Conservation (phyloP, 176 grass and related monocot species). For the Carex kokanica region DNA sequence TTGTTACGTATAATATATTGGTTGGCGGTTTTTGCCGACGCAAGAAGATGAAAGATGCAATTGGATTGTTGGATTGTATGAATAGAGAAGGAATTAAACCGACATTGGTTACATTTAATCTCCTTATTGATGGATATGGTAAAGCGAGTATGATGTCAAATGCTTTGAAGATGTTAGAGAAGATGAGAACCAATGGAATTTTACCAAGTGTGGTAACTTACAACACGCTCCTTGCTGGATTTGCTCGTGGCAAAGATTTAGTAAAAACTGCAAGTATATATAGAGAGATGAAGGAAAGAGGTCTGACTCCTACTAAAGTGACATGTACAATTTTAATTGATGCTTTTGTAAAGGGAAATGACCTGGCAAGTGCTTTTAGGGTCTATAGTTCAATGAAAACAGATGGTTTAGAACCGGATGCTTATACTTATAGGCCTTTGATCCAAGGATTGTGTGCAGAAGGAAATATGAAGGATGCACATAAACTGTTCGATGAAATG, state of each 20-base stretch:
- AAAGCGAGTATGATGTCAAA: conserved; percentile 54
- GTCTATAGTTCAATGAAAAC: conserved; percentile 49
- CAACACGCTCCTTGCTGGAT: conserved; percentile 45
- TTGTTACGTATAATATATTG: conserved; percentile 54
- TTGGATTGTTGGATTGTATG: conserved; percentile 41
- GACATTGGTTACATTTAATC: conserved; percentile 58
- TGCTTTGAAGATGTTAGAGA: conserved; percentile 47
- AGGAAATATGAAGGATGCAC: conserved; percentile 68
- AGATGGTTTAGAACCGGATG: conserved; percentile 54
- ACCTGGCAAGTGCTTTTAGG: conserved; percentile 50
- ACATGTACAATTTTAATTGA: conserved; percentile 69
- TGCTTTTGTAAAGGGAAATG: conserved; percentile 48
- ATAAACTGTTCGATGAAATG: conserved; percentile 58
- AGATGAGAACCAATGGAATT: conserved; percentile 43
- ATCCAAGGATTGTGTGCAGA: conserved; percentile 48
- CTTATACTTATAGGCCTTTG: conserved; percentile 40
- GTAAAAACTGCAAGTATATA: conserved; percentile 35
- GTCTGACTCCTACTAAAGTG: conserved; percentile 50
- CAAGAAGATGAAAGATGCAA: conserved; percentile 36
- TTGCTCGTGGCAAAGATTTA: conserved; percentile 49
- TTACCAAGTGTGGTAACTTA: conserved; percentile 51
- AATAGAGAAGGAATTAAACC: conserved; percentile 40
- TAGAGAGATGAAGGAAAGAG: conserved; percentile 55
- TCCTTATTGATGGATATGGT: conserved; percentile 54
- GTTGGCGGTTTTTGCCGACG: conserved; percentile 48